Base-by-base conservation (phyloP, 257 asterid genomes). In the Forsythia suspensa region DNA sequence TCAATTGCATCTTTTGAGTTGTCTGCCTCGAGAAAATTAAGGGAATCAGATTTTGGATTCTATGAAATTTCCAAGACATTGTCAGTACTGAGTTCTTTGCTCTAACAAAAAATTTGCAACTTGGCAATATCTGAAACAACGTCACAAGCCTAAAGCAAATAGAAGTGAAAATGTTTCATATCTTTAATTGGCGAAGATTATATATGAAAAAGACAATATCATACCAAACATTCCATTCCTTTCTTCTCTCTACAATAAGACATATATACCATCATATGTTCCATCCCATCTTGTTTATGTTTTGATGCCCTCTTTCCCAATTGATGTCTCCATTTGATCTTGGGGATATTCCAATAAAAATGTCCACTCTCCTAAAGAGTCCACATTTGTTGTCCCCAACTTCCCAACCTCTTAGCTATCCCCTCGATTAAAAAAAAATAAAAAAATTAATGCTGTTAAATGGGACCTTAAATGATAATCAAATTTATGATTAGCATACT, bases 1-100 rank as follows among this genome's bases (percentile, higher is more conserved):
- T 91, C 89, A 61, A 15, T 76, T 77, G 78, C 79, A 79, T 74
- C 85, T 81, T 70, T 79, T 52, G 71, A 69, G 73, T 68, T 83
- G 73, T 83, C 81, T 63, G 69, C 85, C 85, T 69, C 81, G n/a
- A 48, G 59, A 68, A 72, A 78, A 82, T 79, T 68, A 65, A 82
- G 44, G 70, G 80, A 76, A 72, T 72, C 85, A 10, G 80, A 34
- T 76, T 81, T 79, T 74, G 69, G 16, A 48, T 70, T 55, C 36
- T 82, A 95, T 90, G 84, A 37, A 74, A 36, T 75, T 73, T 77
- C 55, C 12, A 66, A 79, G 57, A 65, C 37, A 80, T 42, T 48
- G 41, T 9, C 29, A 68, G 36, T 46, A 74, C 48, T 48, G 37
- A 24, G 3, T 55, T 6, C 72, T 78, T 41, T 44, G 72, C 79